phyloP scores from a whole-genome alignment of 306 rosid genomes.

The Acacia confusa region DNA sequence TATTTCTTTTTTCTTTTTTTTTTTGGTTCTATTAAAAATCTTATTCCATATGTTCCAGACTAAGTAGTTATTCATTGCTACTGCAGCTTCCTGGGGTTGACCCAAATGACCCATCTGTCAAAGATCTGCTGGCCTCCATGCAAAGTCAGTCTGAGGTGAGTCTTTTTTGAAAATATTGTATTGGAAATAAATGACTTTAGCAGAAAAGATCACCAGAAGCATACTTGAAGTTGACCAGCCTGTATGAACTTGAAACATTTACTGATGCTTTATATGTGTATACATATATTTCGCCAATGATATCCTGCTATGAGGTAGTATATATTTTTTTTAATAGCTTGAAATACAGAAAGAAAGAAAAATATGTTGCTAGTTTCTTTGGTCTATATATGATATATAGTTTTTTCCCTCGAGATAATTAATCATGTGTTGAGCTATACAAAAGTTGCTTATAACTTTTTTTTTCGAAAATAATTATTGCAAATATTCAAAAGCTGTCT shows the following conservation, averaged over 20 bases:
- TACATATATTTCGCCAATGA: not conserved
- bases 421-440: not conserved
- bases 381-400: not conserved
- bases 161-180: slow-evolving; percentile 5
- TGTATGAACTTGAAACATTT: not conserved
- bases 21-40: slow-evolving; percentile 13
- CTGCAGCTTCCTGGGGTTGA: slow-evolving; percentile 99
- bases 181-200: slow-evolving; percentile 10
- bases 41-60: slow-evolving; percentile 4
- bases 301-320: not conserved
- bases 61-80: slow-evolving; percentile 31
- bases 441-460: not conserved
- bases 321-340: not conserved
- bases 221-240: slow-evolving; percentile 17
- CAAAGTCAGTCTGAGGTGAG: slow-evolving; percentile 74
- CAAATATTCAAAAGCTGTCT: not conserved
- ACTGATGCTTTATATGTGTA: not conserved
- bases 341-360: not conserved
- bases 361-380: not conserved
- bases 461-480: not conserved
- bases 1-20: not conserved
- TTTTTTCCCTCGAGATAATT: not conserved
- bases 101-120: slow-evolving; percentile 94
- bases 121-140: slow-evolving; percentile 97
- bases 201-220: slow-evolving; percentile 1